phyloP scores from a whole-genome alignment of 2,329 filamentous ascomycete genomes.

The Sporothrix variecibatus region DNA sequence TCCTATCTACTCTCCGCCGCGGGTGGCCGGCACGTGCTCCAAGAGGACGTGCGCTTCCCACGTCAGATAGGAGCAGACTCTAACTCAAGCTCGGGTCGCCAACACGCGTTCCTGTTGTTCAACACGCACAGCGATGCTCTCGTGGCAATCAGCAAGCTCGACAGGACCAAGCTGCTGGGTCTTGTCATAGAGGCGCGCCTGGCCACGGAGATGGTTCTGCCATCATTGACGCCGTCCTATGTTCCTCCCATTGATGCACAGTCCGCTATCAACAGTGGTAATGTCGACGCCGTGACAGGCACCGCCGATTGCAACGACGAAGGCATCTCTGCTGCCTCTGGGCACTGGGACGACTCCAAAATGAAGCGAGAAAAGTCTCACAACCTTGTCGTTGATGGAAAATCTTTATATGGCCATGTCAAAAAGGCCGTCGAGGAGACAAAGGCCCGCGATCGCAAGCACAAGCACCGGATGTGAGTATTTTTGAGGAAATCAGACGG shows the following conservation, averaged over 20 bases:
- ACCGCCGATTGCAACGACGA: background rate
- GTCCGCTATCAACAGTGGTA: background rate
- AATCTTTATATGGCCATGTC: slow-evolving; percentile 6
- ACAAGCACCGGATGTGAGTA: background rate
- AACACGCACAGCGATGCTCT: slow-evolving; percentile 17
- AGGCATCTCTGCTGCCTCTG: background rate
- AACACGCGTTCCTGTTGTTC: slow-evolving; percentile 27
- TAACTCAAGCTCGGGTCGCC: background rate
- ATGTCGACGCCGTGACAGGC: too few species aligned
- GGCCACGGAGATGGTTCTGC: slow-evolving; percentile 19
- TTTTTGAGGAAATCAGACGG: background rate
- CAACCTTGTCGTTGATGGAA: slow-evolving; percentile 30
- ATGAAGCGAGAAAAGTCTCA: background rate
- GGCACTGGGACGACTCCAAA: background rate
- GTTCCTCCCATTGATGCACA: background rate
- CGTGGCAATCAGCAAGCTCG: slow-evolving; percentile 10
- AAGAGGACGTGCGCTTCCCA: slow-evolving; percentile 26
- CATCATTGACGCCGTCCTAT: background rate
- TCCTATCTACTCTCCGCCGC: background rate
- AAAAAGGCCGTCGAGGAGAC: background rate
- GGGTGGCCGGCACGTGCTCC: slow-evolving; percentile 25
- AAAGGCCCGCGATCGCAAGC: slow-evolving; percentile 5
- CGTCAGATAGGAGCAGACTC: background rate
- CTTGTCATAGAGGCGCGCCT: slow-evolving; percentile 25
- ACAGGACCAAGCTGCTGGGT: slow-evolving; percentile 15